phyloP scores from a whole-genome alignment of 345 rosid species.

The Barbarea vulgaris region DNA sequence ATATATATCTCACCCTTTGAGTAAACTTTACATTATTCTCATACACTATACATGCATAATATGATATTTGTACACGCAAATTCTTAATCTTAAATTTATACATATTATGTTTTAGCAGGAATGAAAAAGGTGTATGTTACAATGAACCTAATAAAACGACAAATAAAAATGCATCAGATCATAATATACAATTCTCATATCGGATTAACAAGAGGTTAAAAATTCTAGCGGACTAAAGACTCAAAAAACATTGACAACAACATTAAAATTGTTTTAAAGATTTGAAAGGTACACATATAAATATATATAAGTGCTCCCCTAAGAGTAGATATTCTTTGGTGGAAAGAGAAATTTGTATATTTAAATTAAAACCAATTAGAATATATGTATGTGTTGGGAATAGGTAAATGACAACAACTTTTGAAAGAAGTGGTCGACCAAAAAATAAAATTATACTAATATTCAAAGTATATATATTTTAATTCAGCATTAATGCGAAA shows the following conservation, averaged over 20 bases:
- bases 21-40: conserved; percentile 16
- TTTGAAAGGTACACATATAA: not conserved
- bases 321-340: not conserved
- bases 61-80: not conserved
- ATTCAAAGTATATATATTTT: not conserved
- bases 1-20: conserved; percentile 1
- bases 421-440: conserved; percentile 39
- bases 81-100: not conserved
- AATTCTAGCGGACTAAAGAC: not conserved
- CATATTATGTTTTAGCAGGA: not conserved
- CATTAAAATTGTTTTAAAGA: not conserved
- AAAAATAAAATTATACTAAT: not conserved
- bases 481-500: not conserved
- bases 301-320: not conserved
- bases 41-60: not conserved
- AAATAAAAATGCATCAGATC: not conserved
- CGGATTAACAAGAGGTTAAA: not conserved
- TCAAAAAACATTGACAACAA: not conserved
- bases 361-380: not conserved
- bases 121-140: not conserved
- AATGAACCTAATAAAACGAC: not conserved
- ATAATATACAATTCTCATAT: not conserved
- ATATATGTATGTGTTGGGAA: conserved; percentile 27
- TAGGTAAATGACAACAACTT: conserved; percentile 33
- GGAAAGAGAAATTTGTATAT: not conserved